Evolutionary conservation across 106 monocot species (phyloP).

Genomic region (Phalaenopsis equestris): DNA sequence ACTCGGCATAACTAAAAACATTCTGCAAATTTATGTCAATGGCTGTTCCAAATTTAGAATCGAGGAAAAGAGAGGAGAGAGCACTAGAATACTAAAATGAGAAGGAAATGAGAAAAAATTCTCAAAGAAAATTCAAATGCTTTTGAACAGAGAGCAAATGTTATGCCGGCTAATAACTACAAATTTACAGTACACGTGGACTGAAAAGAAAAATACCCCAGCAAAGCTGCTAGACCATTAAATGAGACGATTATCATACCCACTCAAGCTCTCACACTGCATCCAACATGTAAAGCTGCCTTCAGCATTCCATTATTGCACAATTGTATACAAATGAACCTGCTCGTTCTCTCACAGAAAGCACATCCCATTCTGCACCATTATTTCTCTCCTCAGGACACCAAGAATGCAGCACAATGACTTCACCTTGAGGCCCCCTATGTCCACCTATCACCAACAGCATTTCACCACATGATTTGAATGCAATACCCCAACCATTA

Average conservation of each 20-base stretch:
- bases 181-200: not conserved
- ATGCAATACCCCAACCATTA: constrained; percentile 88
- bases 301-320: constrained; percentile 89
- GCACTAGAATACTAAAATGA: too few species aligned
- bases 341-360: constrained; percentile 51
- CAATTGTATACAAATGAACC: constrained; percentile 84
- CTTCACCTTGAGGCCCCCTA: constrained; percentile 52
- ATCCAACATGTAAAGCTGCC: too few species aligned
- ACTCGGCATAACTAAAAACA: not conserved
- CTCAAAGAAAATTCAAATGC: not conserved
- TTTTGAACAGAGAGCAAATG: not conserved
- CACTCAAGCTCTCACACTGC: not conserved
- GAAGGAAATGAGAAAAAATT: not conserved
- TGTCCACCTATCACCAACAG: constrained; percentile 69
- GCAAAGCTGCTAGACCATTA: not conserved
- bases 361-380: constrained; percentile 53
- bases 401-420: constrained; percentile 69
- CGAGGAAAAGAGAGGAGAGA: not conserved
- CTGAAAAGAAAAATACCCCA: not conserved
- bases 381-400: constrained; percentile 39
- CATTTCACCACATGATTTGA: constrained; percentile 65
- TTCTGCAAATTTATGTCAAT: not conserved
- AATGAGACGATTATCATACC: not conserved
- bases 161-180: not conserved
- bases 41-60: not conserved